phyloP scores from a whole-genome alignment of 169 alveolate species.

The Plasmodium gallinaceum region DNA sequence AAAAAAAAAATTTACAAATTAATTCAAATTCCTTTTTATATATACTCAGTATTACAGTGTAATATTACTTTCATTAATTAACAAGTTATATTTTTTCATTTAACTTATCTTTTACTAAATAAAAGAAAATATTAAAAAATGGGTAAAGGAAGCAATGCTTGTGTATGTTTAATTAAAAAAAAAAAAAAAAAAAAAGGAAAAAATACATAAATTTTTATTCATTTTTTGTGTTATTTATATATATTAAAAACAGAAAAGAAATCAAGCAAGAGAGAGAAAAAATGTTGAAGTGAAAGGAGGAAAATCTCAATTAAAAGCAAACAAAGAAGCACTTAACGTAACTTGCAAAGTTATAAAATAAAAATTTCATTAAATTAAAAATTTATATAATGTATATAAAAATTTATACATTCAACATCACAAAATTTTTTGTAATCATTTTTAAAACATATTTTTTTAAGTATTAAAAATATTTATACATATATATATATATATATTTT shows the following conservation, averaged over 20 bases:
- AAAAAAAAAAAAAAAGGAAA: conserved; percentile 12
- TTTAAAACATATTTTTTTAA: neutral
- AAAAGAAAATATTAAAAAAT: conserved; percentile 6
- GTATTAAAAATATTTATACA: neutral
- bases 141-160: conserved; percentile 79
- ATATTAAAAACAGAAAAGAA: conserved; percentile 56
- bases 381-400: neutral
- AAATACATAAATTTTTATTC: conserved; percentile 2
- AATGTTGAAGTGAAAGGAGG: conserved; percentile 77
- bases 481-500: neutral
- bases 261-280: conserved; percentile 78
- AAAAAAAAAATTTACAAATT: too few relatives aligned
- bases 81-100: too few relatives aligned
- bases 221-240: neutral
- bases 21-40: too few relatives aligned
- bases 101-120: too few relatives aligned
- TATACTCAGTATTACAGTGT: too few relatives aligned
- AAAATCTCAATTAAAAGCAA: conserved; percentile 73
- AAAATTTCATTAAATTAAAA: neutral
- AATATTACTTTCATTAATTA: too few relatives aligned
- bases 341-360: conserved; percentile 57
- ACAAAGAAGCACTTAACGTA: conserved; percentile 71
- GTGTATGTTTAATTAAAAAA: conserved; percentile 45
- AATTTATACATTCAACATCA: conserved; percentile 2
- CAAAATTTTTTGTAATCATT: neutral